Evolutionary conservation across 805 yeast genomes (phyloP).

Genomic region (Candida cerambycidarum): DNA sequence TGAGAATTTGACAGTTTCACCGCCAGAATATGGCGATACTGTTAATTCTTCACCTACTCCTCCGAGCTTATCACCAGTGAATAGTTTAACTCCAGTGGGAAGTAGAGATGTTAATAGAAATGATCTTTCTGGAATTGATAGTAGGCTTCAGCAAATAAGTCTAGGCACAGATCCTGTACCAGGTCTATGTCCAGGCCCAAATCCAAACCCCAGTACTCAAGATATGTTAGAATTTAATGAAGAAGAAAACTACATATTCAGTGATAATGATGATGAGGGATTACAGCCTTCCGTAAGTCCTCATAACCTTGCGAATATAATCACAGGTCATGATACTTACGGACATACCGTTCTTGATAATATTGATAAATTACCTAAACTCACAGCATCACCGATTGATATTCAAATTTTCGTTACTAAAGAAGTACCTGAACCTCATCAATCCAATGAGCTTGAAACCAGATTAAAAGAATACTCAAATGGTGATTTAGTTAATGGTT

Average conservation of each 20-base stretch:
- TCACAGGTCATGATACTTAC: constrained; percentile 21
- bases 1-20: constrained; percentile 30
- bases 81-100: background rate
- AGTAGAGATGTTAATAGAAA: background rate
- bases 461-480: constrained; percentile 43
- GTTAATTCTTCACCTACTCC: constrained; percentile 29
- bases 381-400: constrained; percentile 42
- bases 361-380: constrained; percentile 48
- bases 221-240: constrained; percentile 15
- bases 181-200: no score
- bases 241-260: constrained; percentile 20
- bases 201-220: no score
- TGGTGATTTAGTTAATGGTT: constrained; percentile 44
- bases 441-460: constrained; percentile 41
- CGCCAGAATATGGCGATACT: constrained; percentile 40
- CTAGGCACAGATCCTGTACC: no score
- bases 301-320: constrained; percentile 10
- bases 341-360: constrained; percentile 53
- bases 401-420: constrained; percentile 54
- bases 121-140: constrained; percentile 3
- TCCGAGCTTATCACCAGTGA: constrained; percentile 19
- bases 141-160: constrained; percentile 3
- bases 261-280: constrained; percentile 17
- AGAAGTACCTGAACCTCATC: constrained; percentile 47
- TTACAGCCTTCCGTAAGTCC: constrained; percentile 1